Conservation (phyloP, 2,329 filamentous ascomycete species). For the Trichoderma pleuroti region DNA sequence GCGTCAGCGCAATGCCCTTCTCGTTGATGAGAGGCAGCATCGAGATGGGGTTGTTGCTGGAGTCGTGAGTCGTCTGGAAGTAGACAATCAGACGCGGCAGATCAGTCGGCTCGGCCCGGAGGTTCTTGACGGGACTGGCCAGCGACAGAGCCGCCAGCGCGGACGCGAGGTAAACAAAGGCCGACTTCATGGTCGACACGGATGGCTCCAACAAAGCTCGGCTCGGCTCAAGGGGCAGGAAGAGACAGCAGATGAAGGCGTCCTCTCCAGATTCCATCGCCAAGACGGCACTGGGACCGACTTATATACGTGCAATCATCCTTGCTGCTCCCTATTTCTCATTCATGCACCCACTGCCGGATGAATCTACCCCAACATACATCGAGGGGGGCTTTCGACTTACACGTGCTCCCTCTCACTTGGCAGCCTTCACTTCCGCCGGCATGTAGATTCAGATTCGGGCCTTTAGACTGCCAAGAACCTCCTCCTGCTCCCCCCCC, state of each 20-base stretch:
- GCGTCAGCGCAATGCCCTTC: constrained; percentile 54
- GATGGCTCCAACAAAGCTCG: not conserved
- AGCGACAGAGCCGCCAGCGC: constrained; percentile 17
- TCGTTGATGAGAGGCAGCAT: constrained; percentile 45
- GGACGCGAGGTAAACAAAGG: constrained; percentile 7
- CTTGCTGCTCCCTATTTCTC: not conserved
- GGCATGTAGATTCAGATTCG: not conserved
- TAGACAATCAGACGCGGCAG: constrained; percentile 47
- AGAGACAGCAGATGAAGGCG: not conserved
- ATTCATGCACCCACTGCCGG: not conserved
- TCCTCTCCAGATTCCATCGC: not conserved
- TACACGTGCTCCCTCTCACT: not conserved
- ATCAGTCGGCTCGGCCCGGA: constrained; percentile 17
- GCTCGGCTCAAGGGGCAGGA: no score
- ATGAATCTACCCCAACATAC: not conserved
- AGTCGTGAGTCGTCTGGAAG: constrained; percentile 46
- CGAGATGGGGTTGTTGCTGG: constrained; percentile 41
- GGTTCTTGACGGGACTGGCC: constrained; percentile 5
- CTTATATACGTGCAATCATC: not conserved
- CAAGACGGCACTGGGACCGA: not conserved
- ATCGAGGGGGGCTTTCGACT: not conserved
- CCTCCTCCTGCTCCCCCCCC: not conserved
- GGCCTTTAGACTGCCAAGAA: not conserved
- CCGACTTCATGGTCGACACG: constrained; percentile 19
- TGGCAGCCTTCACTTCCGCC: not conserved